A percentile compares a stretch with the other conserved stretches of the same genome.
These are phyloP conservation scores for Calocybe cyanea DNA, from an alignment of 768 basidiomycete species.

Conservation along the genomic window DNA sequence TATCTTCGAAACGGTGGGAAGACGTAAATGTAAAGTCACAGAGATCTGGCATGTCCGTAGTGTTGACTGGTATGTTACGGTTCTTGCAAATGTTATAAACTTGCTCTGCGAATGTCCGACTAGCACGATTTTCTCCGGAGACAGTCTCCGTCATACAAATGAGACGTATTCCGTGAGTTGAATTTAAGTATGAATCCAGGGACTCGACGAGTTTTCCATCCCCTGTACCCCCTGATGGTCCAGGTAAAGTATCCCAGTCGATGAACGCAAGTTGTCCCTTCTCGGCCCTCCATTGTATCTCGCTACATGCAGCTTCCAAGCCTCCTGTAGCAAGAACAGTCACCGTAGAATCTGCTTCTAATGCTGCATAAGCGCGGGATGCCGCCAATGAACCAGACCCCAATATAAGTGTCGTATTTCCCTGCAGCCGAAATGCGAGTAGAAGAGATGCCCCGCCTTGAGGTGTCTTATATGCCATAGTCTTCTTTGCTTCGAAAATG, in stretches of 20 bases:
- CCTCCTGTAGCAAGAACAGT: slow-evolving; percentile 58
- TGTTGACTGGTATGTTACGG: slow-evolving; percentile 72
- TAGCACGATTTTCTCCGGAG: slow-evolving; percentile 38
- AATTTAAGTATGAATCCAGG: slow-evolving; percentile 45
- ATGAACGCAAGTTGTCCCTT: slow-evolving; percentile 54
- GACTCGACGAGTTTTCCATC: slow-evolving; percentile 36
- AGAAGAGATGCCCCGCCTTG: slow-evolving; percentile 70
- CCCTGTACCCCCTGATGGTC: slow-evolving; percentile 25
- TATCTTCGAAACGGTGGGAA: slow-evolving; percentile 73
- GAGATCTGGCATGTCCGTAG: slow-evolving; percentile 80
- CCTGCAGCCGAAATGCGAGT: slow-evolving; percentile 64
- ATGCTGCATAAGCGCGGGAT: slow-evolving; percentile 73
- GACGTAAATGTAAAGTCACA: slow-evolving; percentile 90
- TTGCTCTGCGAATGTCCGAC: slow-evolving; percentile 47
- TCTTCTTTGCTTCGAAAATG: slow-evolving; percentile 10
- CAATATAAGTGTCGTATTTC: slow-evolving; percentile 60
- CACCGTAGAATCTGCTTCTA: slow-evolving; percentile 77
- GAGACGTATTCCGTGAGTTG: slow-evolving; percentile 33
- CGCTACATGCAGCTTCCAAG: slow-evolving; percentile 52
- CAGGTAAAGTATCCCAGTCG: slow-evolving; percentile 47
- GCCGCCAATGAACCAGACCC: slow-evolving; percentile 82
- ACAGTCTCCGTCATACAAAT: slow-evolving; percentile 84
- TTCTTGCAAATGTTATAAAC: slow-evolving; percentile 53
- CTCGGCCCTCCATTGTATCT: slow-evolving; percentile 61
- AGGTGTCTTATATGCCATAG: slow-evolving; percentile 33